These are phyloP conservation scores for Thermochaetoides thermophila DNA, from an alignment of 495 filamentous ascomycete genomes.

Conservation along the genomic window DNA sequence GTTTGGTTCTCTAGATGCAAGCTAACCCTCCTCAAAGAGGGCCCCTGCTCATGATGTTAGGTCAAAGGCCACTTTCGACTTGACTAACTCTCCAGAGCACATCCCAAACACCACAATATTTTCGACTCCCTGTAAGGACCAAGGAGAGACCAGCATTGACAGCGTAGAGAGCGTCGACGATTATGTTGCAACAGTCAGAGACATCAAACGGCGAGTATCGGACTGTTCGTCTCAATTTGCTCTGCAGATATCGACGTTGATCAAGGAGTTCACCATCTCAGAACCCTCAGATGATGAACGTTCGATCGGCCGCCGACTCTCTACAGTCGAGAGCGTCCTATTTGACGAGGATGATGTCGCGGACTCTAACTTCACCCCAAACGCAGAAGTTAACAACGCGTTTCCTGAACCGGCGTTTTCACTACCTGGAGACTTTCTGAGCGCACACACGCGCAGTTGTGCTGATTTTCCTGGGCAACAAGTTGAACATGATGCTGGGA, in stretches of 20 bases:
- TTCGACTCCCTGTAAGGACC: conserved; percentile 2
- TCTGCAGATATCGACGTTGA: conserved; percentile 11
- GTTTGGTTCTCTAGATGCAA: too few species aligned
- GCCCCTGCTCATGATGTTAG: too few species aligned
- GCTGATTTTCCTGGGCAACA: conserved; percentile 15
- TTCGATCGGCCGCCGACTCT: conserved; percentile 1
- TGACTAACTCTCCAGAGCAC: conserved; percentile 2
- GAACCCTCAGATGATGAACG: conserved; percentile 6
- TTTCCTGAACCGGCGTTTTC: conserved; percentile 15
- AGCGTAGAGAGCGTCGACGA: conserved; percentile 1
- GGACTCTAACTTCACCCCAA: background rate
- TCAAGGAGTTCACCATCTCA: conserved; percentile 16
- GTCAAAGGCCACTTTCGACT: too few species aligned
- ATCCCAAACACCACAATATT: background rate
- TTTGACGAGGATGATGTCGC: background rate
- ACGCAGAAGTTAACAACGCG: too few species aligned
- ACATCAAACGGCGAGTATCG: conserved; percentile 13
- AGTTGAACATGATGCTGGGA: conserved; percentile 19
- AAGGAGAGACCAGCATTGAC: conserved; percentile 1
- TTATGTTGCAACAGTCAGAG: background rate
- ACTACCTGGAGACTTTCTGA: conserved; percentile 28
- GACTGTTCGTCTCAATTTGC: conserved; percentile 17
- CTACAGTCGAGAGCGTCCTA: conserved; percentile 1
- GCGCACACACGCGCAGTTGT: conserved; percentile 12
- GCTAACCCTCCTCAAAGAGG: too few species aligned